Evolutionary conservation across 2,329 filamentous ascomycete genomes (phyloP), one percentile per base, ranked within the genome.

Genomic region (Alternaria brassicicola): DNA sequence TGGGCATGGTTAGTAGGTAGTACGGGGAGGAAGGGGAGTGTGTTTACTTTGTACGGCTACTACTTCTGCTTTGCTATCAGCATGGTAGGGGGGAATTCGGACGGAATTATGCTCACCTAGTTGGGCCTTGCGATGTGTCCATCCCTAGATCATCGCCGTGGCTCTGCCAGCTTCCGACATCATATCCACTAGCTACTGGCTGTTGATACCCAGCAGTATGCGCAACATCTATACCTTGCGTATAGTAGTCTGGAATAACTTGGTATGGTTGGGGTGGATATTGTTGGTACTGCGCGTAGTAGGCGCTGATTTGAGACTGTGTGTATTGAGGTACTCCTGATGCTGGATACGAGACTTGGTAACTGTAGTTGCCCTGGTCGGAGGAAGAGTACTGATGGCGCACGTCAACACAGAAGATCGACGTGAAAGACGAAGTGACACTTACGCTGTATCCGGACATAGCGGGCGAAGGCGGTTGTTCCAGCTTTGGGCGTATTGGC

Each of bases 181-280:
- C 58, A 46, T 71, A 69, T 41, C 43, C 41, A 17, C 41, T 47
- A 12, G 55, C 39, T 19, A 55, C 23, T 35, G 57, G 45, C 12
- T 62, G 61, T n/a, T 58, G 52, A 39, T 68, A 70, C 4, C 19
- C 35, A 36, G 35, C 39, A 8, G 26, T 55, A 4, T 47, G 62
- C 7, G 55, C 54, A 50, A 55, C 51, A 36, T 55, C 28, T n/a
- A 48, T 41, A 19, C 65, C 59, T 41, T 67, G 66, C 3, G 52
- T 46, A 39, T 69, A 66, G 42, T 68, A 68, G 28, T 72, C 70
- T 28, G 68, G 57, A 15, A 74, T 60, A 23, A 72, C 56, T 8
- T 66, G 58, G 39, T 72, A 72, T 8, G 73, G 67, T 45, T 72
- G 67, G 33, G 68, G 64, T 30, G 72, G 73, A 41, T 71, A 73